Percentiles rank a stretch among this genome's conserved stretches.
Evolutionary conservation across 1,139 yeast genomes (phyloP).

Genomic region (Sugiyamaella castrensis): DNA sequence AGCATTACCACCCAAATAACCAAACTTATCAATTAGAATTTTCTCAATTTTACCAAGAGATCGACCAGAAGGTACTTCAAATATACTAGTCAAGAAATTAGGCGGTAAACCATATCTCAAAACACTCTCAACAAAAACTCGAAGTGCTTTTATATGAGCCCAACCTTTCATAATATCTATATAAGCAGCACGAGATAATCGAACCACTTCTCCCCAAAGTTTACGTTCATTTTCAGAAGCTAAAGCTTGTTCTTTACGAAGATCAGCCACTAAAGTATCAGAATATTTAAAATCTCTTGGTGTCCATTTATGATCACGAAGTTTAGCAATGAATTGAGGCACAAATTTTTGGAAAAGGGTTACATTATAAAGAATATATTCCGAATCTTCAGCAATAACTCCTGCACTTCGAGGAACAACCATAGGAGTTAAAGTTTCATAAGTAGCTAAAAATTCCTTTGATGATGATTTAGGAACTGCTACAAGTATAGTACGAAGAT

Average conservation of each 20-base stretch:
- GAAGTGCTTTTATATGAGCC: slow-evolving; percentile 77
- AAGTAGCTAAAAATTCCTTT: slow-evolving; percentile 58
- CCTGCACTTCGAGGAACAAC: slow-evolving; percentile 91
- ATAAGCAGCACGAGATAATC: slow-evolving; percentile 84
- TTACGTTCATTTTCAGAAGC: slow-evolving; percentile 73
- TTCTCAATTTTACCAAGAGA: slow-evolving; percentile 56
- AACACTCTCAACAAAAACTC: slow-evolving; percentile 65
- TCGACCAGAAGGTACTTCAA: slow-evolving; percentile 37
- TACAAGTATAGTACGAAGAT: slow-evolving; percentile 73
- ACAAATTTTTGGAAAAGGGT: slow-evolving; percentile 81
- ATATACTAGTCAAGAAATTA: slow-evolving; percentile 66
- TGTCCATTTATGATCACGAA: slow-evolving; percentile 85
- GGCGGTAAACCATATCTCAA: slow-evolving; percentile 97
- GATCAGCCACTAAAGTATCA: slow-evolving; percentile 66
- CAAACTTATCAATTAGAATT: slow-evolving; percentile 69
- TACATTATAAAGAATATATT: slow-evolving; percentile 69
- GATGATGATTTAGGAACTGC: slow-evolving; percentile 69
- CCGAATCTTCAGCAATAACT: slow-evolving; percentile 66
- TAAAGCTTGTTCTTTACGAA: slow-evolving; percentile 73
- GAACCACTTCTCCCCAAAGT: slow-evolving; percentile 71
- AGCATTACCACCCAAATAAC: slow-evolving; percentile 89
- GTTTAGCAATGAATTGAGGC: slow-evolving; percentile 61
- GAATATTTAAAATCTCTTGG: slow-evolving; percentile 92
- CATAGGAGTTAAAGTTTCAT: slow-evolving; percentile 74
- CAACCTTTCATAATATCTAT: slow-evolving; percentile 79